Base-by-base conservation (phyloP, 1,284 basidiomycete species). In the Fomes fomentarius region DNA sequence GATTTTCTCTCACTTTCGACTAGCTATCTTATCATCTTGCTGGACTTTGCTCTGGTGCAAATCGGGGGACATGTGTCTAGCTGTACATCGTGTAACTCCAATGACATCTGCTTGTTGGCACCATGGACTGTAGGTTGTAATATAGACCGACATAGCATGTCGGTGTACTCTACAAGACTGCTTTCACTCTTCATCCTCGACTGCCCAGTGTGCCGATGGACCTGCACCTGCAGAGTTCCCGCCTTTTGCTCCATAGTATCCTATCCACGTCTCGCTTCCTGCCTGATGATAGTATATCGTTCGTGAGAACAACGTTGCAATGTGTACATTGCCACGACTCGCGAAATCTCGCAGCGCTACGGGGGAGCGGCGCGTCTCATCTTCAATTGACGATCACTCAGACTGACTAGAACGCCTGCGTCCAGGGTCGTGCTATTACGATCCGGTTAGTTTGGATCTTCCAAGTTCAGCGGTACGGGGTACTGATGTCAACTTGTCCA, bases 31-130 rank as follows among this genome's bases (percentile, higher is more conserved):
- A 50, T 39, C 41, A 19, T 43, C 21, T 52, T 53, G 42, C 53
- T 52, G 56, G 55, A 49, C n/a, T 45, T 30, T 47, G 22, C 34
- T 41, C 4, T 46, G 40, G 38, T 44, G 37, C 42, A 24, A 47
- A 50, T 22, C 38, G 30, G 58, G 52, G 54, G 44, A 43, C 40
- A 45, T 41, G 54, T 54, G 58, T 52, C 54, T 47, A 31, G 52
- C 60, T 58, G 46, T 58, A 58, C 52, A 52, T 49, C 35, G 43
- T 57, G 57, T 58, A 61, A 47, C 47, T 46, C 56, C 54, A 61
- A 61, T 61, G 52, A 49, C 51, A 61, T 58, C 40, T 45, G 47
- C 43, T 53, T 50, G 50, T 54, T 51, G 56, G 53, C 53, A 37
- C 46, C 44, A 38, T 24, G 57, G 57, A 54, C 46, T 30, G 46